Base-by-base conservation (phyloP, 2,329 filamentous ascomycete species). In the Fusarium subglutinans region DNA sequence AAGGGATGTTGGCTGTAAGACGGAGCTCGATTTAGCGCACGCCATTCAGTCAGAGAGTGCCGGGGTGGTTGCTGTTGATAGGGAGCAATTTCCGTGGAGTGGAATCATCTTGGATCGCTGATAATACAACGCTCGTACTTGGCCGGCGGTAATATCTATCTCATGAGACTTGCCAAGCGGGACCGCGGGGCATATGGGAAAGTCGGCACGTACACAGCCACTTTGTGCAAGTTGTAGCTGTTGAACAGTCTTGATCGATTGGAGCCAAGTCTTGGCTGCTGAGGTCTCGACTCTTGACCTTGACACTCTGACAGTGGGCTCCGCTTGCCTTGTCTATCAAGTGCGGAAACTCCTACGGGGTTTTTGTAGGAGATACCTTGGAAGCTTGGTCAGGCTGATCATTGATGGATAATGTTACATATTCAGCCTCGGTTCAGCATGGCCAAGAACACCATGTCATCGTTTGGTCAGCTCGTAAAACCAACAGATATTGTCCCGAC, bases 211-310 rank as follows among this genome's bases (percentile, higher is more conserved):
- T 59, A 70, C 72, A 70, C 47, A 63, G 63, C 73, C 69, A 63
- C 68, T 45, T 55, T 69, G 55, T 66, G 72, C 63, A 45, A 69
- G 43, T 33, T 66, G 64, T 51, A 67, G 44, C 37, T 66, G 60
- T 58, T 63, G 45, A 55, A 62, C 57, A 69, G 15, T 66, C 75
- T 69, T 51, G 57, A 48, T 74, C 66, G 58, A 66, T 65, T 66
- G 67, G 65, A 72, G 77, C 77, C 77, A 78, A 78, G 77, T 69
- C 77, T 78, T 78, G 77, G 77, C 77, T 69, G 67, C 57, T 69
- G 61, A 72, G 69, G 76, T 78, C 76, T 72, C 57, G 76, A 78
- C 76, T 77, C 69, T 76, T 63, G 47, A 60, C 62, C 59, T 70
- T 59, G 45, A 66, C 53, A 59, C 40, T 53, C 59, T 47, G 61